phyloP scores from a whole-genome alignment of 225 moss, liverwort and hornwort genomes.

The Bryoerythrophyllum caledonicum region DNA sequence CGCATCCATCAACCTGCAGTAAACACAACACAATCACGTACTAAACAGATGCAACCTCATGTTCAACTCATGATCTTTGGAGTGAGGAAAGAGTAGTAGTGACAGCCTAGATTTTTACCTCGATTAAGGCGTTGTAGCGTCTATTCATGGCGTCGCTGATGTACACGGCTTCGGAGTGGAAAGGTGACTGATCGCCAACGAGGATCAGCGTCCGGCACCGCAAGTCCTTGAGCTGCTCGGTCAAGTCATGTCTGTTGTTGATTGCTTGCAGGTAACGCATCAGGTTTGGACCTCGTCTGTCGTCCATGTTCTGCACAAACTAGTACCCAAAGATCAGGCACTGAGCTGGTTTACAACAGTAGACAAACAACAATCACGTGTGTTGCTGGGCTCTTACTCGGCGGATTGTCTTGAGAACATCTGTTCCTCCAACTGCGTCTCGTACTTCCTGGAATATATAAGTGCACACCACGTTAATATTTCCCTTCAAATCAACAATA shows the following conservation, averaged over 20 bases:
- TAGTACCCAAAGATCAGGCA: neutral
- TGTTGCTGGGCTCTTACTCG: slow-evolving; percentile 36
- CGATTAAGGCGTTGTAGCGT: slow-evolving; percentile 87
- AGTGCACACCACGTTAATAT: neutral
- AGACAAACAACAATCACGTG: neutral
- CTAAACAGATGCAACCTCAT: neutral
- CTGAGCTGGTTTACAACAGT: neutral
- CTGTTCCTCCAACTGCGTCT: slow-evolving; percentile 41
- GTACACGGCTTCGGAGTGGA: slow-evolving; percentile 80
- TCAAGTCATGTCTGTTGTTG: slow-evolving; percentile 73
- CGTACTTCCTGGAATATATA: slow-evolving; percentile 51
- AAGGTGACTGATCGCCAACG: slow-evolving; percentile 89
- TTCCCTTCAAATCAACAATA: neutral
- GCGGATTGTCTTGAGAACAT: slow-evolving; percentile 52
- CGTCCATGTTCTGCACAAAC: slow-evolving; percentile 59
- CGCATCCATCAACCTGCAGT: slow-evolving; percentile 86
- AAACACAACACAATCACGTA: neutral
- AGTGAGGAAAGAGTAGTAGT: no score
- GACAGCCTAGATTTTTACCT: slow-evolving; percentile 37
- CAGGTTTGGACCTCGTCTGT: slow-evolving; percentile 61
- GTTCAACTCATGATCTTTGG: no score
- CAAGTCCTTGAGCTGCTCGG: slow-evolving; percentile 62
- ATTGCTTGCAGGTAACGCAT: slow-evolving; percentile 94
- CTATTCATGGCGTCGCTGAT: slow-evolving; percentile 85
- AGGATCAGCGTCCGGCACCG: slow-evolving; percentile 90